Conservation (phyloP, 176 grass and related monocot species). For the Hordeum vulgare region MorexV3_pseudomolecules_assembly NC_058520.1:423065982-423066481, state of each 20-base stretch:
- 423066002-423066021: conserved; percentile 22
- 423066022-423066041: conserved; percentile 34
- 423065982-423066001: neutral
- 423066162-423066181: conserved; percentile 10
- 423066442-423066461: conserved; percentile 41
- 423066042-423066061: conserved; percentile 21
- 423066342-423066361: conserved; percentile 77
- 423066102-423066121: conserved; percentile 27
- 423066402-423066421: conserved; percentile 43
- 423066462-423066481: conserved; percentile 65
- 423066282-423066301: conserved; percentile 15
- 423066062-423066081: conserved; percentile 27
- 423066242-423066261: conserved; percentile 39
- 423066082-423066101: conserved; percentile 49
- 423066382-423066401: neutral
- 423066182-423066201: neutral
- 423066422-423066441: conserved; percentile 56
- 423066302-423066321: conserved; percentile 47
- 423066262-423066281: conserved; percentile 11
- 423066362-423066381: conserved; percentile 33
- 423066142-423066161: conserved; percentile 27
- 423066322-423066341: conserved; percentile 67
- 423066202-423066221: neutral
- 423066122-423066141: conserved; percentile 17
- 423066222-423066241: neutral